A percentile compares a stretch with the other conserved stretches of the same genome.
phyloP scores from a whole-genome alignment of 208 protist species.

The Hexamita inflata region DNA sequence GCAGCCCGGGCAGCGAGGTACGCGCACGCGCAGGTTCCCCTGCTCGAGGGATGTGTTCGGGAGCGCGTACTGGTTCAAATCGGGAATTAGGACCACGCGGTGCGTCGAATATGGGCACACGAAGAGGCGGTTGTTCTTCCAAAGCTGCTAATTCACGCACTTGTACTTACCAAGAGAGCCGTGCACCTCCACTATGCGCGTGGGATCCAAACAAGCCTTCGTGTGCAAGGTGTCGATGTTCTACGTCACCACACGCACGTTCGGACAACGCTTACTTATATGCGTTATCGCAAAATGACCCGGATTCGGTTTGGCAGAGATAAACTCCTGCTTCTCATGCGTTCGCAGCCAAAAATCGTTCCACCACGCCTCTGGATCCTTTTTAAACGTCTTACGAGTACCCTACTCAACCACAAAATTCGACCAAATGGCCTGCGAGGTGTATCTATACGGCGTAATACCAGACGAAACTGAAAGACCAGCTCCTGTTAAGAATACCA shows the following conservation, averaged over 20 bases:
- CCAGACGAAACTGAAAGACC: constrained; percentile 31
- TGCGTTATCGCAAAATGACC: constrained; percentile 34
- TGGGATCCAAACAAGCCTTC: neutral
- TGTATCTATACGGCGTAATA: constrained; percentile 37
- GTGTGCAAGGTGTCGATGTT: constrained; percentile 36
- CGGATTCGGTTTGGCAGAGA: constrained; percentile 34
- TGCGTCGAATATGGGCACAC: neutral
- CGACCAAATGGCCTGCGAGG: constrained; percentile 38
- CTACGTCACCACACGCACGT: constrained; percentile 6
- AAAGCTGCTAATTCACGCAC: constrained; percentile 11
- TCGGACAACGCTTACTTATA: neutral
- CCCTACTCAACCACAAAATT: constrained; percentile 32
- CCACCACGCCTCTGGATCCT: constrained; percentile 33
- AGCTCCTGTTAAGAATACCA: constrained; percentile 27
- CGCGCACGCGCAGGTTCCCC: constrained; percentile 4
- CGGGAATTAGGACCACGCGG: neutral
- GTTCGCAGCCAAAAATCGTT: constrained; percentile 39
- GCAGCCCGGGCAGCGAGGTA: constrained; percentile 29
- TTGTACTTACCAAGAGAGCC: constrained; percentile 32
- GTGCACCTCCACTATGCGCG: constrained; percentile 28
- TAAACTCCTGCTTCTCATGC: constrained; percentile 30
- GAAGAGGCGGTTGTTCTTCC: no score
- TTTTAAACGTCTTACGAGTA: constrained; percentile 28
- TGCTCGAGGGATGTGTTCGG: constrained; percentile 19
- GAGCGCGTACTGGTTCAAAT: neutral